Evolutionary conservation across 805 yeast genomes (phyloP).

Genomic region (Kluyveromyces lactis): DNA sequence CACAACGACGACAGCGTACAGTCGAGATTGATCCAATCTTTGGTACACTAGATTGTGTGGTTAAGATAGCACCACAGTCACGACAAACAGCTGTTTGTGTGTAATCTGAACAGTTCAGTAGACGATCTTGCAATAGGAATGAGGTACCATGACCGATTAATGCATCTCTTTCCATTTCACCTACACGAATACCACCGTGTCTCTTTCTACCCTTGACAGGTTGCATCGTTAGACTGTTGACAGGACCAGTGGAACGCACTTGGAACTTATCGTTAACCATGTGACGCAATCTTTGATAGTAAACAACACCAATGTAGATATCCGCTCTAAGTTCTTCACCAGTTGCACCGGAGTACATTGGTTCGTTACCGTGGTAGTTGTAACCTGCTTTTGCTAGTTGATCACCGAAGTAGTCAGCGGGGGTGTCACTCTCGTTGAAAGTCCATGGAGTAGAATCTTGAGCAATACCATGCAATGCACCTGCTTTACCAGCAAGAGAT

Average conservation of each 20-base stretch:
- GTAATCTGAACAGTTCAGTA: slow-evolving; percentile 91
- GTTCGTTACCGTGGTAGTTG: slow-evolving; percentile 97
- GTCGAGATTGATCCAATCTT: slow-evolving; percentile 75
- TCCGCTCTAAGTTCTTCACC: slow-evolving; percentile 97
- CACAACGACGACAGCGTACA: slow-evolving; percentile 86
- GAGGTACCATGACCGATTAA: slow-evolving; percentile 98
- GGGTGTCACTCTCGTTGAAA: slow-evolving; percentile 85
- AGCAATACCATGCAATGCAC: slow-evolving; percentile 95
- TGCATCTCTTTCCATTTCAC: slow-evolving; percentile 99
- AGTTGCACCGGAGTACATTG: slow-evolving; percentile 97
- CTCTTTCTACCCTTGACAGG: slow-evolving; percentile 99
- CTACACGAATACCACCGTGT: slow-evolving; percentile 98
- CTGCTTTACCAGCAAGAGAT: slow-evolving; percentile 97
- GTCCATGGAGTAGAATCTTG: slow-evolving; percentile 97
- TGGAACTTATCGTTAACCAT: slow-evolving; percentile 99
- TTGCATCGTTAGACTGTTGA: slow-evolving; percentile 94
- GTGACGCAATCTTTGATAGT: slow-evolving; percentile 96
- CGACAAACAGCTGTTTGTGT: slow-evolving; percentile 87
- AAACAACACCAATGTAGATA: slow-evolving; percentile 93
- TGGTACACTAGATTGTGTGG: slow-evolving; percentile 87
- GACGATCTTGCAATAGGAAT: slow-evolving; percentile 85
- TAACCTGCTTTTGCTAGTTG: slow-evolving; percentile 83
- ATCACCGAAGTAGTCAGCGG: slow-evolving; percentile 96
- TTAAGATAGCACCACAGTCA: slow-evolving; percentile 83
- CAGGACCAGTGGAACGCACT: slow-evolving; percentile 98